phyloP scores from a whole-genome alignment of 768 basidiomycete species.

The Naematelia encephala region DNA sequence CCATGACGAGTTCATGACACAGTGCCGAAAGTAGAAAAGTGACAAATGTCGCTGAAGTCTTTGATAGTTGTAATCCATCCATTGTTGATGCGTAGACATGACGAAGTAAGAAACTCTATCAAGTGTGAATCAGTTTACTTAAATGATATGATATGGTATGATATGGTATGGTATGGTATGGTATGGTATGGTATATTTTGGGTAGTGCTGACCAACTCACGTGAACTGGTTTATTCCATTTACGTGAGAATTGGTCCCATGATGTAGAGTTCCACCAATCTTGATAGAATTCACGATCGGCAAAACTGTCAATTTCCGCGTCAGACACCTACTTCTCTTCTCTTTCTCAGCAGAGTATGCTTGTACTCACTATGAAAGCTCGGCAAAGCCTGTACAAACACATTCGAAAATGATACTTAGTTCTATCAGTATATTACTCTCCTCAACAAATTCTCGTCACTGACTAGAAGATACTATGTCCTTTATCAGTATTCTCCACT shows the following conservation, averaged over 20 bases:
- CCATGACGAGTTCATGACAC: constrained; percentile 95
- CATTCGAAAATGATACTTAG: constrained; percentile 64
- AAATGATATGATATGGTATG: not conserved
- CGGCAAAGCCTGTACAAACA: constrained; percentile 93
- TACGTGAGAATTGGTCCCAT: constrained; percentile 95
- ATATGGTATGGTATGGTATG: not conserved
- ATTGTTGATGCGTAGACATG: constrained; percentile 94
- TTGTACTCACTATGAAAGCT: constrained; percentile 76
- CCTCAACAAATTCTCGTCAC: constrained; percentile 1
- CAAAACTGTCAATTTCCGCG: constrained; percentile 61
- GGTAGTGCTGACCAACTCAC: no score
- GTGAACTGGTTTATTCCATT: constrained; percentile 98
- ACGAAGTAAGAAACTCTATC: constrained; percentile 62
- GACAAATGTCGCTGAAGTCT: constrained; percentile 76
- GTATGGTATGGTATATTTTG: no score
- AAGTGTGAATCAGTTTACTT: not conserved
- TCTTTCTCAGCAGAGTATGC: no score
- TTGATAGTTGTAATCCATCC: constrained; percentile 68
- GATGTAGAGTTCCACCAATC: constrained; percentile 99
- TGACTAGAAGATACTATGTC: constrained; percentile 48
- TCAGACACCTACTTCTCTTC: not conserved
- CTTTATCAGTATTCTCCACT: constrained; percentile 29
- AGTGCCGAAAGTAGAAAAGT: constrained; percentile 89
- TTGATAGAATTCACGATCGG: constrained; percentile 96
- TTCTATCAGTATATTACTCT: constrained; percentile 3